These are phyloP conservation scores for Penicillium sp. DNA, from an alignment of 2,329 filamentous ascomycete species.

Conservation along the genomic window DNA sequence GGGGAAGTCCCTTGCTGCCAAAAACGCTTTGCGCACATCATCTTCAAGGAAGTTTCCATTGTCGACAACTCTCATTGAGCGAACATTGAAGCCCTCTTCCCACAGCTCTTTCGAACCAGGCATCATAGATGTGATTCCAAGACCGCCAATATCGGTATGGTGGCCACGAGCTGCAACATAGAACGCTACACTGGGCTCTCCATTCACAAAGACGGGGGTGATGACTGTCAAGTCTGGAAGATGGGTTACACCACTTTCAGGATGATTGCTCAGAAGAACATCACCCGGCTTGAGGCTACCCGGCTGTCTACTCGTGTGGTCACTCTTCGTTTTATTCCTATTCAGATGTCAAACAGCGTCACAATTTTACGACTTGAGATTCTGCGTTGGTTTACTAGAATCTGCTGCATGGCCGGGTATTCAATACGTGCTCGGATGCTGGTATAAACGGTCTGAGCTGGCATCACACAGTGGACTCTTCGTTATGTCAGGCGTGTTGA, in stretches of 20 bases:
- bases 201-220: neutral
- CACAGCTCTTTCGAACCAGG: neutral
- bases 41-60: neutral
- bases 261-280: slow-evolving; percentile 70
- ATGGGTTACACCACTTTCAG: slow-evolving; percentile 62
- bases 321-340: slow-evolving; percentile 44
- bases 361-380: slow-evolving; percentile 19
- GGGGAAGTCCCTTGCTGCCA: slow-evolving; percentile 42
- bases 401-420: slow-evolving; percentile 16
- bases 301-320: slow-evolving; percentile 40
- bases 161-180: slow-evolving; percentile 1
- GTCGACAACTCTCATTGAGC: neutral
- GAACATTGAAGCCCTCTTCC: slow-evolving; percentile 3
- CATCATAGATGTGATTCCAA: slow-evolving; percentile 5
- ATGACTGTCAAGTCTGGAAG: slow-evolving; percentile 2
- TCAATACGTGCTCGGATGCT: slow-evolving; percentile 20
- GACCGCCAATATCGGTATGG: neutral
- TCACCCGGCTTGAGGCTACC: slow-evolving; percentile 68
- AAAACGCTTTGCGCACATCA: slow-evolving; percentile 22
- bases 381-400: slow-evolving; percentile 20
- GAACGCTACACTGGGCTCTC: neutral
- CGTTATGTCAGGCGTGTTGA: slow-evolving; percentile 12
- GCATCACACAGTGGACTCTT: slow-evolving; percentile 16
- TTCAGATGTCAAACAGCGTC: slow-evolving; percentile 21
- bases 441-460: slow-evolving; percentile 17